Conservation (phyloP, 441 rosid genomes). For the Syzygium malaccense region DNA sequence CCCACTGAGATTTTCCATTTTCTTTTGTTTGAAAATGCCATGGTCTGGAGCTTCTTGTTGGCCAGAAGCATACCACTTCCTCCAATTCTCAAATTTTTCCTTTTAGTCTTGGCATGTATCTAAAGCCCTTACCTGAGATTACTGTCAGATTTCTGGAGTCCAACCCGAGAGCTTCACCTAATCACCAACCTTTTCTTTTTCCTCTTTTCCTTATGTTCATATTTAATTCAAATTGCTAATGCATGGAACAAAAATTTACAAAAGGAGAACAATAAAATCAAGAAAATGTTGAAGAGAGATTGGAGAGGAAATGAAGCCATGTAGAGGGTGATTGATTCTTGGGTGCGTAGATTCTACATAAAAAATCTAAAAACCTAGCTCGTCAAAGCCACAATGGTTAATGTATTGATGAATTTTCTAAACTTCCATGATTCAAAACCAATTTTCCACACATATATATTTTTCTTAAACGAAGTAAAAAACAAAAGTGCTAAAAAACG, state of each 20-base stretch:
- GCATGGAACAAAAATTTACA: not conserved
- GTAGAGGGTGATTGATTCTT: not conserved
- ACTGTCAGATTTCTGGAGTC: not conserved
- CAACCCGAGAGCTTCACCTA: not conserved
- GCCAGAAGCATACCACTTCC: not conserved
- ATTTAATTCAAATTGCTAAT: not conserved
- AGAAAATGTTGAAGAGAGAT: not conserved
- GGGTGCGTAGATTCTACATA: not conserved
- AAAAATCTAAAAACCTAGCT: not conserved
- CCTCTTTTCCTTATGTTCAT: not conserved
- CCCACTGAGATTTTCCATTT: not conserved
- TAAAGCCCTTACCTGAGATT: not conserved
- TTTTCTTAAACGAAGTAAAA: not conserved
- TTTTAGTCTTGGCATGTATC: not conserved
- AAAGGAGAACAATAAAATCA: not conserved
- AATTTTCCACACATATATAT: not conserved
- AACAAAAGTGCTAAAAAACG: not conserved
- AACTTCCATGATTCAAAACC: not conserved
- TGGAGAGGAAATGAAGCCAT: not conserved
- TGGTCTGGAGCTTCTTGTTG: not conserved
- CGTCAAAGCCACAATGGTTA: not conserved
- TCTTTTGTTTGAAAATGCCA: not conserved
- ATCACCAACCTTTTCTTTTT: not conserved
- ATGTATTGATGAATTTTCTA: not conserved
- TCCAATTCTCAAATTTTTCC: not conserved